These are phyloP conservation scores for Stromatinia cepivora DNA, from an alignment of 2,329 filamentous ascomycete genomes.

Conservation along the genomic window DNA sequence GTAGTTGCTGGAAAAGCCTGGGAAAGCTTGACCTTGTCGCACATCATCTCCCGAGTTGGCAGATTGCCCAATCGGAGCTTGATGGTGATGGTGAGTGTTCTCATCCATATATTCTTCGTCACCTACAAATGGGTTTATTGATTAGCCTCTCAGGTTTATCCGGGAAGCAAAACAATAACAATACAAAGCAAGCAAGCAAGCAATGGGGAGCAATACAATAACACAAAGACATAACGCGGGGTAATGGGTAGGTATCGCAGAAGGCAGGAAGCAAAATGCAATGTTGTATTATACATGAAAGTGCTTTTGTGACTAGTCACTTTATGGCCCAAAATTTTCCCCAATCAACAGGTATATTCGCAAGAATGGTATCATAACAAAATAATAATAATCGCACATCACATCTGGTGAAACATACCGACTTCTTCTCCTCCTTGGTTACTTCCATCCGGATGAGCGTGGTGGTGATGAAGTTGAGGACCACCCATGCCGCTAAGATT, in stretches of 20 bases:
- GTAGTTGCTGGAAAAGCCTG: conserved; percentile 64
- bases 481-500: conserved; percentile 66
- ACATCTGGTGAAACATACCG: conserved; percentile 95
- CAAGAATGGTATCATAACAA: conserved; percentile 41
- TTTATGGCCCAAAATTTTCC: conserved; percentile 27
- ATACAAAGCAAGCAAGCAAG: conserved; percentile 24
- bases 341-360: conserved; percentile 34
- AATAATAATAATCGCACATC: conserved; percentile 39
- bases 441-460: conserved; percentile 67
- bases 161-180: conserved; percentile 33
- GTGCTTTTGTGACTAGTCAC: conserved; percentile 34
- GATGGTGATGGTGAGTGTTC: conserved; percentile 66
- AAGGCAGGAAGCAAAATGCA: conserved; percentile 38
- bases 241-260: conserved; percentile 35
- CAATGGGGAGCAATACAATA: conserved; percentile 34
- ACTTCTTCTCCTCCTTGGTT: conserved; percentile 74
- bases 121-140: conserved; percentile 47
- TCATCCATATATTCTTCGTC: conserved; percentile 64
- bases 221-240: conserved; percentile 36
- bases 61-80: conserved; percentile 56
- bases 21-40: conserved; percentile 73
- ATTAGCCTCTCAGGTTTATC: conserved; percentile 41
- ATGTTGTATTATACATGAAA: conserved; percentile 43
- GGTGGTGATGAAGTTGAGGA: conserved; percentile 66
- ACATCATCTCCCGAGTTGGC: conserved; percentile 61